Base-by-base conservation (phyloP, 768 basidiomycete species). In the Rhizopogon vulgaris region DNA sequence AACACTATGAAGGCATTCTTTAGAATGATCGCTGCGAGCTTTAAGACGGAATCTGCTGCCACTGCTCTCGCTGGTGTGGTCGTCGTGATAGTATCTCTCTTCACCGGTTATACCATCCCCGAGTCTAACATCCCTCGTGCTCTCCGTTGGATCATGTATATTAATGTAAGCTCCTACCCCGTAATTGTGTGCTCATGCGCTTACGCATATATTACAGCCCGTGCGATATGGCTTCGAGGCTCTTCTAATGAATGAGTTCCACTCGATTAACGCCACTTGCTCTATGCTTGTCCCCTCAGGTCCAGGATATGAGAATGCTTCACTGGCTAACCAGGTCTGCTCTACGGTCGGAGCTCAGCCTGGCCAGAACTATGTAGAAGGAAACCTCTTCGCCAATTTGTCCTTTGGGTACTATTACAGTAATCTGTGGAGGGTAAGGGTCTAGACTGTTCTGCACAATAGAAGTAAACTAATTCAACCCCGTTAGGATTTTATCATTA, bases 1-100 rank as follows among this genome's bases (percentile, higher is more conserved):
- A 71, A 91, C 48, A 66, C 80, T 22, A 85, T 93, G 82, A 86
- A 89, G 67, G 87, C 83, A 0, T 89, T 93, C 74, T 95, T 94
- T 80, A 73, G 90, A 38, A 82, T 74, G 0, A 59, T 88, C 12
- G 82, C 84, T 0, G 82, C 86, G 0, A 72, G 73, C 8, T 82
- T 84, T 60, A 73, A 73, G 42, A 70, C 74, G 3, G 78, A 80
- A 46, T 80, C 84, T 1, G 77, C 82, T 0, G 84, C 85, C 7
- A 83, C 83, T 54, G 75, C 84, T 8, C 53, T 85, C 10, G 80
- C 78, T 5, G 82, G 78, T 48, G 59, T 81, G 52, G 53, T 74
- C 7, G 67, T 82, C 28, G 71, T 87, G 57, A 68, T 73, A 7
- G 71, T 83, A 73, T 56, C 78, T 78, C 58, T 84, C 78, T 71